Evolutionary conservation across 371 early-diverging fungal genomes (phyloP), one percentile per base, ranked within the genome.

Genomic region (Mucor indicus): DNA sequence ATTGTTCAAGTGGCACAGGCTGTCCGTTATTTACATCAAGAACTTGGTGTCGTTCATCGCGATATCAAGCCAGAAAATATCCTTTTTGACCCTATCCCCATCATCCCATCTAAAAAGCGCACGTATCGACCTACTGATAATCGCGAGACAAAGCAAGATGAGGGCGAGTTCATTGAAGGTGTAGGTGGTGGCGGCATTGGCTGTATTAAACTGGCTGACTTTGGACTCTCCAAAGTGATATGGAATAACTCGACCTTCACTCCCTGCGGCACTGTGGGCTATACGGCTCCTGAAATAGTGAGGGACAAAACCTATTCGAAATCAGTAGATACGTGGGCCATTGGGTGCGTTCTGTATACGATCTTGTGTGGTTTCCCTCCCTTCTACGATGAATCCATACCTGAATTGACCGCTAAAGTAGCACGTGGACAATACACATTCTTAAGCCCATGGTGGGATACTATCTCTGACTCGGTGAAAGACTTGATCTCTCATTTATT

Each of bases 11-110:
- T 98, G 9, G 89, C 96, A 2, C 77, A 84, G 31, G 96, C 91
- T 1, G 78, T 98, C 15, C 75, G 84, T 30, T 93, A 95, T 55
- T 74, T 96, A 38, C 98, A 98, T 61, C 82, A 83, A 25, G 89
- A 90, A 50, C 77, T 79, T 49, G 91, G 91, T 44, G 85, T 96
- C 25, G 90, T 93, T 7, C 97, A 96, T 62, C 83, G 96, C 69
- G 98, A 98, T 61, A 89, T 98, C 55, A 98, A 98, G 69, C 92
- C 93, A 19, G 99, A 98, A 67, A 98, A 98, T 61, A 86, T 93
- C 44, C 67, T 96, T 17, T 91, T 86, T 67, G 86, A 85, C 43
- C 79, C 88, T 17, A 86, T 87, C 23, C 83, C 85, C 0, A 71
- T 81, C 21, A 73, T 75, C n/a, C 80, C 79, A 5, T 62, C 68